Evolutionary conservation across 2,329 filamentous ascomycete genomes (phyloP).

Genomic region (Ceratocystis papillata): DNA sequence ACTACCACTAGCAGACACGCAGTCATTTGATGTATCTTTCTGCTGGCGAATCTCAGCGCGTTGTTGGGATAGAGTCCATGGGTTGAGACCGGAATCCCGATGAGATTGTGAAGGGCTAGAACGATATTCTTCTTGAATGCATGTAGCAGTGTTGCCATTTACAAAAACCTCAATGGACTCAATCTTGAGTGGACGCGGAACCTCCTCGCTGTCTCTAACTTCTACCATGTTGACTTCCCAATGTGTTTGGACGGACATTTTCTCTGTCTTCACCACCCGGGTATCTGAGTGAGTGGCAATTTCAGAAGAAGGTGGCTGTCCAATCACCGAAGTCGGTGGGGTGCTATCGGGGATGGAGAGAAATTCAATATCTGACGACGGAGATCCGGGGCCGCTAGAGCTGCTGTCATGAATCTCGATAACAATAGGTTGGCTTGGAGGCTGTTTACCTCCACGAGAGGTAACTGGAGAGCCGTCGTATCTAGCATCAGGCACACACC

Average conservation of each 20-base stretch:
- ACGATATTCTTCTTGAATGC: background rate
- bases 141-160: background rate
- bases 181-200: constrained; percentile 8
- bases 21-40: background rate
- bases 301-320: background rate
- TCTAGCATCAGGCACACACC: background rate
- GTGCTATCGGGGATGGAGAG: constrained; percentile 4
- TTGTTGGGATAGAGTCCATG: constrained; percentile 15
- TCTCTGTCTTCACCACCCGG: background rate
- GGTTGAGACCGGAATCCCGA: background rate
- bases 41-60: background rate
- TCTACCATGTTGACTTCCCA: constrained; percentile 21
- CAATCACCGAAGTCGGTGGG: constrained; percentile 1
- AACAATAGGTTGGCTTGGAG: background rate
- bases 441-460: background rate
- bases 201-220: background rate
- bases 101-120: background rate
- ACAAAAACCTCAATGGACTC: background rate
- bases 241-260: background rate
- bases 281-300: background rate
- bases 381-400: background rate
- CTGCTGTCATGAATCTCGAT: constrained; percentile 7
- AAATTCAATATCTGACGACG: background rate
- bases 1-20: background rate
- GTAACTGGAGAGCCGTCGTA: background rate